Evolutionary conservation across 108 stramenopile genomes (phyloP).

Genomic region (Nitzschia putrida): DNA sequence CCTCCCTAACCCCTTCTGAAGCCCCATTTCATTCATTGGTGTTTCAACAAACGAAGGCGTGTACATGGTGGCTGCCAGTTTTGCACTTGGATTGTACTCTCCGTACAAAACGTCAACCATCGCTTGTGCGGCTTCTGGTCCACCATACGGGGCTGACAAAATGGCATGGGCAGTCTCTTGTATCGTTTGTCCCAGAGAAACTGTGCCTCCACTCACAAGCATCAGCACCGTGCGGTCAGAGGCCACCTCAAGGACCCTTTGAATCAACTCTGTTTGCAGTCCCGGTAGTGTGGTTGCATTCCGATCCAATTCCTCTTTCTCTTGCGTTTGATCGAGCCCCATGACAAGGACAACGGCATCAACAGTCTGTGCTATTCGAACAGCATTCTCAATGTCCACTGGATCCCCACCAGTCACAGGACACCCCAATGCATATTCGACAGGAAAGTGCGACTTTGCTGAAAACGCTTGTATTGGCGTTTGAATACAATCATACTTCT

Average conservation of each 20-base stretch:
- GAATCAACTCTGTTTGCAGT: conserved; percentile 41
- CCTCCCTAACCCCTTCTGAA: conserved; percentile 47
- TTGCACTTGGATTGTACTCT: conserved; percentile 53
- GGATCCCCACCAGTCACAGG: conserved; percentile 3
- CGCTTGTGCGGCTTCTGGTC: conserved; percentile 42
- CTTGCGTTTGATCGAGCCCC: conserved; percentile 45
- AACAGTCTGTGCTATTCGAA: conserved; percentile 22
- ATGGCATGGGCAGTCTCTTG: conserved; percentile 21
- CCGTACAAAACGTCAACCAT: conserved; percentile 50
- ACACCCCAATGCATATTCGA: conserved; percentile 21
- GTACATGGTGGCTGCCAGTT: conserved; percentile 51
- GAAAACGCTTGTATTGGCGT: conserved; percentile 30
- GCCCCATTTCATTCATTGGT: conserved; percentile 46
- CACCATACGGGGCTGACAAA: conserved; percentile 40
- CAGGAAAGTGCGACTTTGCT: conserved; percentile 4
- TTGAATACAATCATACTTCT: conserved; percentile 31
- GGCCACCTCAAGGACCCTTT: conserved; percentile 24
- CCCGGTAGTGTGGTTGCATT: conserved; percentile 45
- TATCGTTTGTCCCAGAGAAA: conserved; percentile 28
- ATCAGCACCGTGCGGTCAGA: conserved; percentile 30
- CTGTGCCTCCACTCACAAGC: conserved; percentile 32
- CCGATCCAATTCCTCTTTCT: conserved; percentile 56
- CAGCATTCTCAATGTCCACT: conserved; percentile 24
- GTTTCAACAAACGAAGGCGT: conserved; percentile 37
- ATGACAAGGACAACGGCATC: conserved; percentile 43